Base-by-base conservation (phyloP, 1,284 basidiomycete species). In the Cryptococcus hybrid region DNA sequence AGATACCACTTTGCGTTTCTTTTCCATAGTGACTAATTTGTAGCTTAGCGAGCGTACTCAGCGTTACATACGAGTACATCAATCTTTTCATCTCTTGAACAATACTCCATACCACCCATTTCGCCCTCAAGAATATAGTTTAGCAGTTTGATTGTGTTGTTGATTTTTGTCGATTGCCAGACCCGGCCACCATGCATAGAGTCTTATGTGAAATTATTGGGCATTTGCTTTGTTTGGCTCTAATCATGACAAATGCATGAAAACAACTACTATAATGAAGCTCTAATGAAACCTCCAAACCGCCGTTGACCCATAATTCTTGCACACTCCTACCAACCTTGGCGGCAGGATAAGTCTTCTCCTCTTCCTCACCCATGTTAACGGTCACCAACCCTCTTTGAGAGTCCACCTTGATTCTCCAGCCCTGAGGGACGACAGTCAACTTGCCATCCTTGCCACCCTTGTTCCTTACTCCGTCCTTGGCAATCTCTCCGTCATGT, bases 261-360 rank as follows among this genome's bases (percentile, higher is more conserved):
- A 47, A 47, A 39, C 7, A 12, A 37, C 12, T 35, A 24, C 57
- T 73, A 80, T 59, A 81, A 77, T 40, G 80, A 78, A 50, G 81
- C 81, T 52, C 76, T 71, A 49, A 82, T 81, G 74, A 79, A 82
- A 9, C 80, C 80, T 82, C 81, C 15, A 82, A 67, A 24, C 81
- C 80, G 3, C 81, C 81, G 36, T 81, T 80, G 34, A 80, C 75
- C 79, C 80, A 82, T 51, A 97, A 80, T 77, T 97, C 93, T 80
- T 97, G 93, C 52, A 97, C 93, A 71, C 91, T 94, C 46, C 85
- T 80, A 8, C 93, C 93, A 1, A 97, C 87, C 2, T 87, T 84
- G 44, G 87, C 84, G 8, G 91, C 83, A 9, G 70, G 68, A 71
- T 94, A 96, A 42, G 73, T 77, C 77, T 84, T 87, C 58, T 78